A percentile compares a stretch with the other conserved stretches of the same genome.
Conservation (phyloP, 1,284 basidiomycete species). For the Ustilago shanxiensis region DNA sequence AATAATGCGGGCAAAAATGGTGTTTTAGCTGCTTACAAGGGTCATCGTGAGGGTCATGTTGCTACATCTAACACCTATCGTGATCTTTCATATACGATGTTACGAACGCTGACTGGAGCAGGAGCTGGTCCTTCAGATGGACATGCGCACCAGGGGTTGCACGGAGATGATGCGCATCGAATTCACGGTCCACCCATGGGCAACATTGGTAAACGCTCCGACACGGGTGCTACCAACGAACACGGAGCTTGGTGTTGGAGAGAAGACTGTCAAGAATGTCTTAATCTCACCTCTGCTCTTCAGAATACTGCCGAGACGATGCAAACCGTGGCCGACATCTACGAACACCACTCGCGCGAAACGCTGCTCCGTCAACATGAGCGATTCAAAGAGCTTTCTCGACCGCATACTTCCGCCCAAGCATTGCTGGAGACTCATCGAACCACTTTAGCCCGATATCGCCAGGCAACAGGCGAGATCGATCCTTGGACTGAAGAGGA, state of each 20-base stretch:
- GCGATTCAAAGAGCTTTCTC: constrained; percentile 79
- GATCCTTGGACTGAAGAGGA: constrained; percentile 17
- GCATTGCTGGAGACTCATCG: constrained; percentile 77
- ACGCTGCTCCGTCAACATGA: constrained; percentile 82
- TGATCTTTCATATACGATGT: constrained; percentile 53
- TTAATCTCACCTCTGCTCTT: constrained; percentile 81
- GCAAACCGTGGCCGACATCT: constrained; percentile 80
- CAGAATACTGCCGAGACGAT: constrained; percentile 82
- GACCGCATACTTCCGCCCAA: constrained; percentile 80
- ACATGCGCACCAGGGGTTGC: constrained; percentile 72
- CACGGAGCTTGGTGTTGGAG: constrained; percentile 88
- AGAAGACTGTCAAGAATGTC: constrained; percentile 81
- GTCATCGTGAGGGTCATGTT: constrained; percentile 35
- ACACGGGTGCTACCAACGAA: constrained; percentile 74
- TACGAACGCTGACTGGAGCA: constrained; percentile 56
- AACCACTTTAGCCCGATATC: constrained; percentile 72
- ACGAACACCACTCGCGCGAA: constrained; percentile 81
- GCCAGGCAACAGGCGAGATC: constrained; percentile 69
- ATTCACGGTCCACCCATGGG: constrained; percentile 70
- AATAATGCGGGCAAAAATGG: constrained; percentile 45
- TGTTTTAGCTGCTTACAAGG: constrained; percentile 43
- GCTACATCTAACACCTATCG: constrained; percentile 40
- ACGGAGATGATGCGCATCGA: constrained; percentile 76
- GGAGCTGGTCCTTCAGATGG: constrained; percentile 33
- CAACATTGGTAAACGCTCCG: constrained; percentile 73